Conservation (phyloP, 2,329 filamentous ascomycete species). For the Trichoderma gracile region DNA sequence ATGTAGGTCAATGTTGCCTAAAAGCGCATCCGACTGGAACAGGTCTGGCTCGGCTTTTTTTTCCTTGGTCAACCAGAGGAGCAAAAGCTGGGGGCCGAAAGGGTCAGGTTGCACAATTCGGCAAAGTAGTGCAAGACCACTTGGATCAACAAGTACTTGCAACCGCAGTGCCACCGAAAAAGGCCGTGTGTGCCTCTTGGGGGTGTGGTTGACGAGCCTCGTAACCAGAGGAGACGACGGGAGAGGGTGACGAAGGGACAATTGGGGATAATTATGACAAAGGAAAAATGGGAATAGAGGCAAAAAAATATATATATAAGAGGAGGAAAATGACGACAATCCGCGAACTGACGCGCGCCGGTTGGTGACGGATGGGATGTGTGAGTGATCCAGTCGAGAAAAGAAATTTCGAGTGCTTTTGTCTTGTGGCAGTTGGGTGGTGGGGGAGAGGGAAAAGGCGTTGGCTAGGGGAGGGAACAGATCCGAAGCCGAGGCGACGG, state of each 20-base stretch:
- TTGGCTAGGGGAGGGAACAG: constrained; percentile 20
- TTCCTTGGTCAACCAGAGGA: constrained; percentile 29
- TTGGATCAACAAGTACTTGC: constrained; percentile 25
- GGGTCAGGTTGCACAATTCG: constrained; percentile 32
- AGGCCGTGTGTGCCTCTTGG: constrained; percentile 13
- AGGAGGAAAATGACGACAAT: background rate
- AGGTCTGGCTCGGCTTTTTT: constrained; percentile 28
- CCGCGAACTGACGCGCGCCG: constrained; percentile 16
- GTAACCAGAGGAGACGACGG: constrained; percentile 1
- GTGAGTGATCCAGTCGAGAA: background rate
- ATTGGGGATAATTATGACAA: background rate
- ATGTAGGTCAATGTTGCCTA: constrained; percentile 33
- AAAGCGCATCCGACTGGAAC: constrained; percentile 32
- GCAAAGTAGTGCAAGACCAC: constrained; percentile 26
- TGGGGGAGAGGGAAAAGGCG: constrained; percentile 12
- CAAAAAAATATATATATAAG: background rate
- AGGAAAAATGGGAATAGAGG: background rate
- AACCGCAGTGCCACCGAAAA: constrained; percentile 23
- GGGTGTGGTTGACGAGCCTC: constrained; percentile 22
- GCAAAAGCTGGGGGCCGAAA: constrained; percentile 30
- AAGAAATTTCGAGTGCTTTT: no score
- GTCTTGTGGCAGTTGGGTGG: constrained; percentile 13
- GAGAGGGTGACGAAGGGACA: no score
- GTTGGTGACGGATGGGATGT: constrained; percentile 16
- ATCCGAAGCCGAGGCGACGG: constrained; percentile 23